These are phyloP conservation scores for Nakaseomyces glabratus DNA, from an alignment of 1,139 yeast genomes.

Conservation along the genomic window DNA sequence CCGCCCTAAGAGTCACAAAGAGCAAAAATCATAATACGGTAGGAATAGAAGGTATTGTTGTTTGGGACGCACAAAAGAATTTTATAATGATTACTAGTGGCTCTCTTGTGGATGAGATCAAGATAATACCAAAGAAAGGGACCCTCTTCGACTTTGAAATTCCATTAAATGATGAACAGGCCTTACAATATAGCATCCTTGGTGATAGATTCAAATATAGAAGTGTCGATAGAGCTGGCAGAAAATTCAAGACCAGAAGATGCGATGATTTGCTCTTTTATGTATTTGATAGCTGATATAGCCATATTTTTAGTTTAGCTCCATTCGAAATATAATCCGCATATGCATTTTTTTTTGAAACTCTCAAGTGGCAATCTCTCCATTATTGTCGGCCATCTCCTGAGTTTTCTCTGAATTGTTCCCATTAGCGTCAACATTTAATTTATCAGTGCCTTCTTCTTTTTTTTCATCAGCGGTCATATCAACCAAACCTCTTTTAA, in stretches of 20 bases:
- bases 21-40: constrained; percentile 50
- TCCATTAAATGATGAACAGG: constrained; percentile 31
- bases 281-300: constrained; percentile 9
- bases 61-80: constrained; percentile 78
- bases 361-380: no score
- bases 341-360: no score
- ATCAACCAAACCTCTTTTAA: constrained; percentile 11
- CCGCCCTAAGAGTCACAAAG: constrained; percentile 50
- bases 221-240: constrained; percentile 72
- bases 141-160: constrained; percentile 50
- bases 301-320: background rate
- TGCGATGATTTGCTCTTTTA: constrained; percentile 47
- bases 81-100: constrained; percentile 57
- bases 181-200: constrained; percentile 53
- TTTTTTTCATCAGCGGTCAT: constrained; percentile 3
- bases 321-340: background rate
- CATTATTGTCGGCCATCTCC: no score
- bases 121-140: constrained; percentile 52
- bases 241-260: constrained; percentile 73
- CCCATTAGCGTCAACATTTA: no score
- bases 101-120: constrained; percentile 43
- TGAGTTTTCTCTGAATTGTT: no score
- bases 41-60: constrained; percentile 68
- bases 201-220: constrained; percentile 76
- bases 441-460: background rate